Percentiles rank a stretch among this genome's conserved stretches.
Evolutionary conservation across 225 moss, liverwort and hornwort genomes (phyloP).

Genomic region (Pseudisothecium myosuroides): DNA sequence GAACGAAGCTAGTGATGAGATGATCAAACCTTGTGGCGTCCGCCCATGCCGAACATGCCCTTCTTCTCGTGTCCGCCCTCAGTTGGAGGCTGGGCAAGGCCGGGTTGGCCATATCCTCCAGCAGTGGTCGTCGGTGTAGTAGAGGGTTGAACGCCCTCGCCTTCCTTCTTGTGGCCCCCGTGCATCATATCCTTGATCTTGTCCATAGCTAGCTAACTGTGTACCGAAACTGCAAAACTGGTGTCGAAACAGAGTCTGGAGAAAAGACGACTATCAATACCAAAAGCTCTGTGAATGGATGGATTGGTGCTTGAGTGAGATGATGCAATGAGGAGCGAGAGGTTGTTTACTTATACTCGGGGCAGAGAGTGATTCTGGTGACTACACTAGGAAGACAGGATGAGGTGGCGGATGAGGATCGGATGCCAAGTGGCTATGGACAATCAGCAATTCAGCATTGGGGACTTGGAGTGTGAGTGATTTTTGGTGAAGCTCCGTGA

Average conservation of each 20-base stretch:
- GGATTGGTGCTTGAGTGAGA: not conserved
- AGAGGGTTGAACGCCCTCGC: not conserved
- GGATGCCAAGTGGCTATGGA: conserved; percentile 16
- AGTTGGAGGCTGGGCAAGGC: not conserved
- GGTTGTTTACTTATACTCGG: not conserved
- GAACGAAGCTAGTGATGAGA: not conserved
- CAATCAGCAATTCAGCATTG: conserved; percentile 1
- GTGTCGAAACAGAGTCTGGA: not conserved
- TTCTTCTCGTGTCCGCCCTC: conserved; percentile 20
- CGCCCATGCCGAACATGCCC: conserved; percentile 10
- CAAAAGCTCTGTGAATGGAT: not conserved
- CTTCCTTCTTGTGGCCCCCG: conserved; percentile 34
- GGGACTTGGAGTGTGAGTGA: not conserved
- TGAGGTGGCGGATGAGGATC: conserved; percentile 28
- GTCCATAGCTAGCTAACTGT: conserved; percentile 9
- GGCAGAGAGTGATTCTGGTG: not conserved
- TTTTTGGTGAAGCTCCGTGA: not conserved
- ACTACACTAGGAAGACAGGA: not conserved
- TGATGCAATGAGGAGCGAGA: not conserved
- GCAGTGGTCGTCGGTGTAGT: not conserved
- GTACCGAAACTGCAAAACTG: not conserved
- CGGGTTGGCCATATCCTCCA: not conserved
- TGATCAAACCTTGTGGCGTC: not conserved
- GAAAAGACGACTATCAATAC: not conserved
- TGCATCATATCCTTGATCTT: conserved; percentile 31